Evolutionary conservation across 179 eudicot genomes (phyloP).

Genomic region (Spergularia azorica): DNA sequence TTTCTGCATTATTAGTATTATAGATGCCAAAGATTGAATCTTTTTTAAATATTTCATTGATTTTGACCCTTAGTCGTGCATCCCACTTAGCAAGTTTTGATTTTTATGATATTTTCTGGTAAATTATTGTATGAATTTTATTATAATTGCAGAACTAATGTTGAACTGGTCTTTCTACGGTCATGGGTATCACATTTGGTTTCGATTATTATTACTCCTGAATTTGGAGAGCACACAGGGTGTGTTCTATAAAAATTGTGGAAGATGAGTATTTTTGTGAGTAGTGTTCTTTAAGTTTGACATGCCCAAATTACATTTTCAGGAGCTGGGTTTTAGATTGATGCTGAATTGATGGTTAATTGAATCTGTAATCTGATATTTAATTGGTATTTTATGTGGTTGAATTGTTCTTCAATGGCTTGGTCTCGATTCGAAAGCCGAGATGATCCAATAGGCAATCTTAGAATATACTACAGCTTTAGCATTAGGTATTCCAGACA

Average conservation of each 20-base stretch:
- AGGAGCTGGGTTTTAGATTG: neutral
- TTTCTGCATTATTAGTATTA: too few species aligned
- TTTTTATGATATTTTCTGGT: neutral
- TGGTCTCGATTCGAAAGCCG: neutral
- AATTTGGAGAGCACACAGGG: neutral
- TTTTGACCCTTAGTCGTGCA: constrained; percentile 8
- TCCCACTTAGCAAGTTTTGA: constrained; percentile 14
- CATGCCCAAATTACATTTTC: neutral
- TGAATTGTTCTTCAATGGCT: neutral
- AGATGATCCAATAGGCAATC: neutral
- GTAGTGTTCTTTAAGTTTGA: constrained; percentile 9
- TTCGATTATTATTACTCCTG: neutral
- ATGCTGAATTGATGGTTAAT: neutral
- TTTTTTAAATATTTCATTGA: neutral
- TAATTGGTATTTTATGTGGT: neutral
- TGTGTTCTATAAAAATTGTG: neutral
- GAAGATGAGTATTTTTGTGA: constrained; percentile 6
- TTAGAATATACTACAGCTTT: constrained; percentile 19
- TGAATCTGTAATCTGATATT: neutral
- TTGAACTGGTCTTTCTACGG: constrained; percentile 11
- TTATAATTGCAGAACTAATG: neutral
- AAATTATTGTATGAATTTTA: neutral
- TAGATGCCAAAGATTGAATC: neutral
- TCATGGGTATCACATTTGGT: constrained; percentile 20
- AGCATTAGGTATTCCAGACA: constrained; percentile 22